Conservation (phyloP, 495 filamentous ascomycete species). For the Xylaria flabelliformis region DNA sequence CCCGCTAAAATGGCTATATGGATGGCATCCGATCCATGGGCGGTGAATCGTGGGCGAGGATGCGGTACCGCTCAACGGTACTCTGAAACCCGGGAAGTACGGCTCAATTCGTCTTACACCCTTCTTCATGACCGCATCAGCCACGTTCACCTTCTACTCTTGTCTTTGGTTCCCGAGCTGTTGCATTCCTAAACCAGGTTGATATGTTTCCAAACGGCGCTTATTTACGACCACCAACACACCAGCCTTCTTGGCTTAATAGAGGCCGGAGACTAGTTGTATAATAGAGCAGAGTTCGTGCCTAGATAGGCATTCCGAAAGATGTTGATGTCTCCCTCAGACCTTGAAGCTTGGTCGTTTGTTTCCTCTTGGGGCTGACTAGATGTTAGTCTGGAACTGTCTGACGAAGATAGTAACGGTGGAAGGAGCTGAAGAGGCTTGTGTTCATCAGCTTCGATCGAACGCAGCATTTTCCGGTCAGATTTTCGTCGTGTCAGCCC, state of each 20-base stretch:
- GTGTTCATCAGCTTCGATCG: not conserved
- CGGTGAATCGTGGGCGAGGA: conserved; percentile 1
- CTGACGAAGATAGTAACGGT: not conserved
- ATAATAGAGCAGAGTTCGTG: not conserved
- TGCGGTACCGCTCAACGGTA: not conserved
- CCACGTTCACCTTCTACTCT: conserved; percentile 19
- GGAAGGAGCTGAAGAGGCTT: not conserved
- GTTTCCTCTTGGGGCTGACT: not conserved
- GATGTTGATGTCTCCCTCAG: not conserved
- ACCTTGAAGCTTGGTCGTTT: not conserved
- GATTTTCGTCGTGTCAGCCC: not conserved
- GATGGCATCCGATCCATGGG: not conserved
- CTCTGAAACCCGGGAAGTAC: not conserved
- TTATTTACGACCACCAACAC: not conserved
- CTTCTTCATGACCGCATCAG: conserved; percentile 11
- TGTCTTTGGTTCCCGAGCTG: conserved; percentile 8
- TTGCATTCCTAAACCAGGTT: not conserved
- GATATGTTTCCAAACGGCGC: not conserved
- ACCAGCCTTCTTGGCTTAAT: not conserved
- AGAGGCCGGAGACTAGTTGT: not conserved
- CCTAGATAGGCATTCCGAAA: not conserved
- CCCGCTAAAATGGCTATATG: not conserved
- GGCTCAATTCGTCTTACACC: conserved; percentile 4
- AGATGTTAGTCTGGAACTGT: not conserved
- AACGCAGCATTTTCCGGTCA: not conserved